Base-by-base conservation (phyloP, 2,329 filamentous ascomycete species). In the Drechslerella coelobrocha region DNA sequence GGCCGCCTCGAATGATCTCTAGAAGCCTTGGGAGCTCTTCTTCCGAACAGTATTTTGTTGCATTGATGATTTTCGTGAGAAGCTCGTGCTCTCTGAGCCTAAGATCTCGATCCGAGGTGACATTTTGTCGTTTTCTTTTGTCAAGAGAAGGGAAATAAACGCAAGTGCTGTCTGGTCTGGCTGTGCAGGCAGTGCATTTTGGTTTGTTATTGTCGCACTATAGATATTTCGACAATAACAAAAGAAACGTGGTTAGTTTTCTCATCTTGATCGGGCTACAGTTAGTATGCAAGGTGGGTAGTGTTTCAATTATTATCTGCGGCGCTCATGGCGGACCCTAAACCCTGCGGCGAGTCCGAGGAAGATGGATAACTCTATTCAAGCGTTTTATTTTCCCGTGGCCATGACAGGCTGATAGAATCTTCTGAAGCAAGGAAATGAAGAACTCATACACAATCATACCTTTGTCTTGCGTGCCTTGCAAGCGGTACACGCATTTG, bases 171-270 rank as follows among this genome's bases (percentile, higher is more conserved):
- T 62, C 57, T 7, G 65, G 53, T 54, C 65, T 61, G 24, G 47
- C 57, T n/a, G 51, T 47, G 45, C 65, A 69, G 7, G 65, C 65
- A 48, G 65, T 62, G 37, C 65, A 69, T 57, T 62, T 61, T 39
- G 65, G 65, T 27, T 62, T 69, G 37, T 69, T 69, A 59, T 69
- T 69, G 34, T 69, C 65, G 54, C 65, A 69, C 65, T 69, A 62
- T 1, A 45, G 5, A 19, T 48, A n/a, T 39, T 39, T 54, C 9
- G 23, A 39, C 6, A n/a, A 34, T n/a, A 43, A 61, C 26, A 24
- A 21, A 29, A 45, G 23, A 29, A 34, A 21, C 17, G 19, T 50
- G 6, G 55, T 59, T 31, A 59, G 55, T 59, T 31, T 57, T n/a
- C n/a, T 50, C 43, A 50, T 48, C 34, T 39, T 39, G 34, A 39